phyloP scores from a whole-genome alignment of 768 basidiomycete genomes.

The Amanita rubescens region DNA sequence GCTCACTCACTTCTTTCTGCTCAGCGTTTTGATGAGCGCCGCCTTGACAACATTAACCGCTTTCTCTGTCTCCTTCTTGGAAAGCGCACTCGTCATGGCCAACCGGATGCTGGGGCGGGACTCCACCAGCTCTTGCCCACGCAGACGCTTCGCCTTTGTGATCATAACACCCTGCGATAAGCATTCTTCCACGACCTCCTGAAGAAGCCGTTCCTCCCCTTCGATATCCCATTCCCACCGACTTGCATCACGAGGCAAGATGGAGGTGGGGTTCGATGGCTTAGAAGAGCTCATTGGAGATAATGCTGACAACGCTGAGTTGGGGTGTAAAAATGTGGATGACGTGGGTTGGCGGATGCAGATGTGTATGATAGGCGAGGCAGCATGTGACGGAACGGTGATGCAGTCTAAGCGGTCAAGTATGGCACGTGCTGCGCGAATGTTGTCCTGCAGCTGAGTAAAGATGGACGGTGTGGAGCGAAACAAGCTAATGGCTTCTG shows the following conservation, averaged over 20 bases:
- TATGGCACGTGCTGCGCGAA: slow-evolving; percentile 65
- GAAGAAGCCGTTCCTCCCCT: slow-evolving; percentile 72
- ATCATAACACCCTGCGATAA: slow-evolving; percentile 77
- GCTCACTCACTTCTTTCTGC: slow-evolving; percentile 41
- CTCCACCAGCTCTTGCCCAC: slow-evolving; percentile 79
- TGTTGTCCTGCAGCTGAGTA: slow-evolving; percentile 71
- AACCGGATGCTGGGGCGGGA: slow-evolving; percentile 79
- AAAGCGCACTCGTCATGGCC: slow-evolving; percentile 70
- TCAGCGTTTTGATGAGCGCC: slow-evolving; percentile 67
- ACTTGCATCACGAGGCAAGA: slow-evolving; percentile 36
- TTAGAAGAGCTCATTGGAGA: slow-evolving; percentile 10
- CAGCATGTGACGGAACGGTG: slow-evolving; percentile 76
- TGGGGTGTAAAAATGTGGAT: slow-evolving; percentile 18
- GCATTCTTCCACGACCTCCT: slow-evolving; percentile 89
- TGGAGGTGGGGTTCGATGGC: slow-evolving; percentile 42
- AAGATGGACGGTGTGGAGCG: slow-evolving; percentile 71
- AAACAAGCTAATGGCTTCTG: slow-evolving; percentile 78
- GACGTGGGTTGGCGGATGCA: slow-evolving; percentile 35
- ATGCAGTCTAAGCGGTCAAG: slow-evolving; percentile 80
- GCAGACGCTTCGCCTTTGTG: slow-evolving; percentile 75
- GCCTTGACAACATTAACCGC: slow-evolving; percentile 68
- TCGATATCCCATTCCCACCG: slow-evolving; percentile 50
- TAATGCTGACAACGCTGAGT: slow-evolving; percentile 15
- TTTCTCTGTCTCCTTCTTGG: slow-evolving; percentile 90
- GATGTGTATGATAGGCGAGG: slow-evolving; percentile 86